Base-by-base conservation (phyloP, 176 grass and related monocot species). In the Phoenix dactylifera region DNA sequence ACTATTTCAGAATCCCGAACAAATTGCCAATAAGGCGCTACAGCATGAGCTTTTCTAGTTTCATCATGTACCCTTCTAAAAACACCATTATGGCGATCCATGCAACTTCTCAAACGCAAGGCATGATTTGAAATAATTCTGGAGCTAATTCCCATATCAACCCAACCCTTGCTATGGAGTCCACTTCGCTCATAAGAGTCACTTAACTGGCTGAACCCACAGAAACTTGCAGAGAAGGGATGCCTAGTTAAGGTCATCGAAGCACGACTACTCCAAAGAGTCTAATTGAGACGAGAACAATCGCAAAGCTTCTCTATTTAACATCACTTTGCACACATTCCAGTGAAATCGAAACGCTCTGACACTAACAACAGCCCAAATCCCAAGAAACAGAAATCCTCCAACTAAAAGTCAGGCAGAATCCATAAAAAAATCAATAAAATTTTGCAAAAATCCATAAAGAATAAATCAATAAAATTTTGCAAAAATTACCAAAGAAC, bases 291-390 rank as follows among this genome's bases (percentile, higher is more conserved):
- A 24, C 49, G 80, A 50, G 67, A 80, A 63, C 71, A 66, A 85
- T 73, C 74, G 74, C 76, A 82, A 62, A 69, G 30, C 63, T 65
- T 71, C 62, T 65, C 74, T 72, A 71, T 10, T 72, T 84, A 90
- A 72, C 91, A 96, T 96, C 22, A 77, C 28, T 59, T 18, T 19
- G 61, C 75, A 61, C 71, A 71, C 91, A 90, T 90, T 96, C 80
- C 76, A 54, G 52, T 9, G 0, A 44, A 44, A 44, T 44, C 9
- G 2, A 44, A 44, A 44, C 7, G 35, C 35, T 44, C 32, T 9
- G 12, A 30, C 28, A 30, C 28, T 6, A 30, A 30, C 4, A 30
- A 30, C 5, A 30, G 28, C 35, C 35, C 35, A 44, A 44, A 44
- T 44, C 7, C 10, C 7, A 44, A 12, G 6, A 44, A 39, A 44